Base-by-base conservation (phyloP, 345 rosid species). In the Eucalyptus tenuipes region DNA sequence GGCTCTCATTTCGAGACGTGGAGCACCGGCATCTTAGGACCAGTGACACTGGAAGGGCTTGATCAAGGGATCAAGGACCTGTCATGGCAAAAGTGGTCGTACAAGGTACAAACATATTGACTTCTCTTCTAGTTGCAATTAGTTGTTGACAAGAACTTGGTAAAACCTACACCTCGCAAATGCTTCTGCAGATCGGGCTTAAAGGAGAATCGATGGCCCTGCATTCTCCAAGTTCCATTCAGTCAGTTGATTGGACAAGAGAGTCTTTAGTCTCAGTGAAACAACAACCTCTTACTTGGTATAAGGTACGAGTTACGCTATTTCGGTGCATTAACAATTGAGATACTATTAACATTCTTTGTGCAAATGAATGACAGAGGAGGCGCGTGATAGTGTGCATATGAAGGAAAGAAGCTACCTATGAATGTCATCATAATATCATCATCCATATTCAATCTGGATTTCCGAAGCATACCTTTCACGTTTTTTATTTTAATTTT, bases 41-140 rank as follows among this genome's bases (percentile, higher is more conserved):
- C 98, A 24, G 95, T 93, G 82, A 90, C 93, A 37, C 87, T 97
- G 25, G 89, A 89, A 17, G 98, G 99, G 52, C 94, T 96, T 59
- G 93, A 96, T 80, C 92, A 91, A 66, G 98, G 99, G 87, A 90
- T 85, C 45, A 91, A 90, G 90, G 98, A 96, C 92, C 90, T 96
- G 88, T 91, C 98, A 79, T 92, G 97, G 96, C 92, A 96, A 88
- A 95, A 94, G 88, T 97, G 99, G 99, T 94, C 96, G n/a, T 94
- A 95, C 92, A 92, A 94, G 98, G 99, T 96, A 47, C 55, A 52
- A 14, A 49, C 42, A 3, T n/a, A 6, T 40, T 6, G 84, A 37
- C 84, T 75, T 75, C 84, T 40, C 47, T 37, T 75, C 82, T 20
- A 37, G 47, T 75, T 49, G 52, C 33, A 49, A 85, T 24, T 49